Conservation (phyloP, 805 yeast genomes). For the Saturnispora saitoi region DNA sequence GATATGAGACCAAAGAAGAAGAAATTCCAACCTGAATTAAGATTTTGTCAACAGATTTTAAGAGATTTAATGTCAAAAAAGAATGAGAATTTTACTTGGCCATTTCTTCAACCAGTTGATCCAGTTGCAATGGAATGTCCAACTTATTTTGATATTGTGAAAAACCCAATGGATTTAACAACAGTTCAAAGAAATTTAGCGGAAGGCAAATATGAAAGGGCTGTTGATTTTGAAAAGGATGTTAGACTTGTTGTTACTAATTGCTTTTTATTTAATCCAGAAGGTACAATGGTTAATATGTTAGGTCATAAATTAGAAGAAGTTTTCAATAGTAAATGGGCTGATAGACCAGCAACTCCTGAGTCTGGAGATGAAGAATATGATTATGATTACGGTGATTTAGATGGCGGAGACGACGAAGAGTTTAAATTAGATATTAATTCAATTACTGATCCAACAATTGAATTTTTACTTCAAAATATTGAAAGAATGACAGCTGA, state of each 20-base stretch:
- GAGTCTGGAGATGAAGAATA: constrained; percentile 36
- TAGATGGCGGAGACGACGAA: constrained; percentile 32
- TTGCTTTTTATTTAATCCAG: constrained; percentile 91
- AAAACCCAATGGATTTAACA: constrained; percentile 91
- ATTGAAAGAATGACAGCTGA: constrained; percentile 78
- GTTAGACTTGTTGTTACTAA: constrained; percentile 76
- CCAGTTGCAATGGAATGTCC: constrained; percentile 92
- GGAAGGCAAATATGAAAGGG: constrained; percentile 81
- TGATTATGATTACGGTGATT: constrained; percentile 28
- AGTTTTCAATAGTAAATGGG: constrained; percentile 82
- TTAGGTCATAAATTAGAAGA: constrained; percentile 92
- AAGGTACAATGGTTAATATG: constrained; percentile 90
- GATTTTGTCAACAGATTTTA: constrained; percentile 73
- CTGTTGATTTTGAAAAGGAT: constrained; percentile 80
- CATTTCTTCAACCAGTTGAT: constrained; percentile 90
- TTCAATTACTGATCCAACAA: constrained; percentile 81
- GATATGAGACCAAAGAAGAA: constrained; percentile 87
- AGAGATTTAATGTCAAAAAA: constrained; percentile 79
- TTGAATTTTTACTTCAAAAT: constrained; percentile 81
- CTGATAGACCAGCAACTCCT: constrained; percentile 68
- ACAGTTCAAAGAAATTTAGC: constrained; percentile 73
- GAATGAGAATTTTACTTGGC: constrained; percentile 77
- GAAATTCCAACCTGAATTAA: constrained; percentile 81
- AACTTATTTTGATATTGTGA: constrained; percentile 74
- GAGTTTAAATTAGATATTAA: constrained; percentile 51